Percentiles rank a stretch among this genome's conserved stretches.
These are phyloP conservation scores for Penicillium simplicissimum DNA, from an alignment of 495 filamentous ascomycete species.

Conservation along the genomic window DNA sequence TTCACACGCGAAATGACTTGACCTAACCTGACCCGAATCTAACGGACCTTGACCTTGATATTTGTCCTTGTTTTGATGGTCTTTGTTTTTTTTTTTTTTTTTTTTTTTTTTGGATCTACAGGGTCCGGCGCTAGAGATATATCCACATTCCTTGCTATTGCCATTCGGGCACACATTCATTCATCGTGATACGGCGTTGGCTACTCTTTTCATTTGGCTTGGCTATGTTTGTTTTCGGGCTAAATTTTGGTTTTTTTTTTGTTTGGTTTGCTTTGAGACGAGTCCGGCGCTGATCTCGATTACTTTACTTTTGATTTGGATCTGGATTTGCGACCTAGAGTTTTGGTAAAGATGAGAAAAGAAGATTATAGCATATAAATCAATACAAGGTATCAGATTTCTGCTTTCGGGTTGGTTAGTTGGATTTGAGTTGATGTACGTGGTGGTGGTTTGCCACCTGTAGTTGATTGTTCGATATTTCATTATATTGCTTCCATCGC, in stretches of 20 bases:
- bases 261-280: not conserved
- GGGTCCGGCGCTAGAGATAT: not conserved
- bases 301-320: not conserved
- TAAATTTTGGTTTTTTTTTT: not conserved
- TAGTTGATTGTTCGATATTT: no score
- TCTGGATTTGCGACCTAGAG: not conserved
- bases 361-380: not conserved
- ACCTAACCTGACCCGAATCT: not conserved
- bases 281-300: no score
- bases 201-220: no score
- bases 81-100: no score
- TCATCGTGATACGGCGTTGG: no score
- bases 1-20: not conserved
- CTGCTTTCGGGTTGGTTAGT: not conserved
- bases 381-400: not conserved
- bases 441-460: no score
- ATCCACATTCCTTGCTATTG: not conserved
- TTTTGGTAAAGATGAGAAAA: not conserved
- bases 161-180: no score
- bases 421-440: no score
- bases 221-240: no score
- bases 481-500: no score
- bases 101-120: no score
- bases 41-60: not conserved
- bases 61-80: not conserved